Evolutionary conservation across 768 basidiomycete species (phyloP).

Genomic region (Suillus lakei): DNA sequence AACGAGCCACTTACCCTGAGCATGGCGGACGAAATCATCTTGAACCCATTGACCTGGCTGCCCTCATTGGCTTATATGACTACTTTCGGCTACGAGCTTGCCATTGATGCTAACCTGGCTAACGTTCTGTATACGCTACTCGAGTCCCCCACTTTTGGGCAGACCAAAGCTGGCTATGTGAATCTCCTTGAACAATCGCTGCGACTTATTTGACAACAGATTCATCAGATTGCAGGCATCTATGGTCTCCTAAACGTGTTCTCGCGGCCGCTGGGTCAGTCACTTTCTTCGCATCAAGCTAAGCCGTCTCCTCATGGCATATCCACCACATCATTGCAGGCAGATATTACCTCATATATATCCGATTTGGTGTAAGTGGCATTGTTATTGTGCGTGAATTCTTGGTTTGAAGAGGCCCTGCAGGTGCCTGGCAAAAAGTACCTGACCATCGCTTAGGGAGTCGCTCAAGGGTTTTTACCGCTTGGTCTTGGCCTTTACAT

Average conservation of each 20-base stretch:
- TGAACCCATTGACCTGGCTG: constrained; percentile 57
- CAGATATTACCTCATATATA: constrained; percentile 50
- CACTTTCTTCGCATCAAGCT: not conserved
- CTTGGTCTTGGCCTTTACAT: constrained; percentile 54
- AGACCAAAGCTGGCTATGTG: constrained; percentile 57
- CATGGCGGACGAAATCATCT: constrained; percentile 37
- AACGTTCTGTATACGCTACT: constrained; percentile 47
- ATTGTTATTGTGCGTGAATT: not conserved
- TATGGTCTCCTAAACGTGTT: constrained; percentile 56
- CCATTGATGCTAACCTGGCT: constrained; percentile 58
- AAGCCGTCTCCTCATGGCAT: not conserved
- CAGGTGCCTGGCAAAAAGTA: constrained; percentile 51
- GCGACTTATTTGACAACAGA: constrained; percentile 6
- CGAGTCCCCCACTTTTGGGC: constrained; percentile 44
- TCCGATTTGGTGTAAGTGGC: constrained; percentile 39
- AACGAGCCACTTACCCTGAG: constrained; percentile 47
- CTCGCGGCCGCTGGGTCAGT: constrained; percentile 48
- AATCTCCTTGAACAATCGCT: constrained; percentile 33
- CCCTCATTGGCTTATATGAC: constrained; percentile 56
- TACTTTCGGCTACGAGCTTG: constrained; percentile 63
- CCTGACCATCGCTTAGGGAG: constrained; percentile 46
- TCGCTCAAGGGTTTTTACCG: constrained; percentile 47
- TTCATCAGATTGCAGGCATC: constrained; percentile 30
- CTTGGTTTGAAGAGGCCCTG: not conserved
- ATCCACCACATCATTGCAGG: constrained; percentile 25